These are phyloP conservation scores for Tulasnella sp. DNA, from an alignment of 768 basidiomycete species.

Conservation along the genomic window DNA sequence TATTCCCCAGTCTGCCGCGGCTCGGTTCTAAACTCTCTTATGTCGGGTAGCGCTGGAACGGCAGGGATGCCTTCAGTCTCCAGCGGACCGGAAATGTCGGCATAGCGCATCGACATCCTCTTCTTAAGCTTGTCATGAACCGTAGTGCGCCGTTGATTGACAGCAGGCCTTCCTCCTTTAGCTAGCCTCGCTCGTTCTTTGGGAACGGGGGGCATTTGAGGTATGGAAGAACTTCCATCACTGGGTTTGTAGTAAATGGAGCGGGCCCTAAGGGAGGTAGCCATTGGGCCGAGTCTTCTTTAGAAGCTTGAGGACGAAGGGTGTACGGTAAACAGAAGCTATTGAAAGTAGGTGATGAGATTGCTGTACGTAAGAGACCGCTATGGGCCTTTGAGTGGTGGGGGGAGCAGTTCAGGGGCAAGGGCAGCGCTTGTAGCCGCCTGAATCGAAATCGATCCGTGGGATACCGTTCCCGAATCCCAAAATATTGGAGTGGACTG, in stretches of 20 bases:
- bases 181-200: not conserved
- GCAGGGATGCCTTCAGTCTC: constrained; percentile 52
- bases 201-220: not conserved
- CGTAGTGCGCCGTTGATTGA: constrained; percentile 44
- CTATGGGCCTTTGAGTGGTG: not conserved
- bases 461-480: not conserved
- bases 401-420: not conserved
- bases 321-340: not conserved
- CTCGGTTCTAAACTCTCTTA: constrained; percentile 38
- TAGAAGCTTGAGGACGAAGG: not conserved
- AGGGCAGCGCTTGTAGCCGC: not conserved
- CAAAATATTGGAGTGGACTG: constrained; percentile 4
- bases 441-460: constrained; percentile 1
- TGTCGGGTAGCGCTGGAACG: constrained; percentile 53
- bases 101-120: constrained; percentile 93
- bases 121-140: constrained; percentile 92
- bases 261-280: not conserved
- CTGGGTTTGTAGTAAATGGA: not conserved
- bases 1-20: constrained; percentile 51
- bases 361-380: too few species aligned
- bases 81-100: constrained; percentile 61
- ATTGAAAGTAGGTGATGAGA: not conserved
- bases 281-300: not conserved
- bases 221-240: not conserved
- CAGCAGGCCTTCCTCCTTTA: not conserved